Percentiles rank a stretch among this genome's conserved stretches.
phyloP scores from a whole-genome alignment of 2,329 filamentous ascomycete genomes.

The Penicillium vulpinum region DNA sequence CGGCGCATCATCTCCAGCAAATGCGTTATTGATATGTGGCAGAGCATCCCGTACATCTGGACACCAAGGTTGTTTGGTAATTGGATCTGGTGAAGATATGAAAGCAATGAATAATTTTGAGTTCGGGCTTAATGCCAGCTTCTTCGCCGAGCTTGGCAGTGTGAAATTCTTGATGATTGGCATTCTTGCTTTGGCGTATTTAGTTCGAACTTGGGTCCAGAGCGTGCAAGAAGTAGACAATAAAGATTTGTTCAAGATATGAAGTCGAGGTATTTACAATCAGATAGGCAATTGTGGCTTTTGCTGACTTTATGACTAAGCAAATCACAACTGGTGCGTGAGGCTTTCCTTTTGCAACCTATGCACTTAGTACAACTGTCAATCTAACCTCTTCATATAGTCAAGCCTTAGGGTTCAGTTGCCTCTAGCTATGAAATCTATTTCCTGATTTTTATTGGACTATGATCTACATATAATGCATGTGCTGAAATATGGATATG shows the following conservation, averaged over 20 bases:
- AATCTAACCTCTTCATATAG: background rate
- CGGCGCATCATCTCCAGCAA: constrained; percentile 27
- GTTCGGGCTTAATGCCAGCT: constrained; percentile 13
- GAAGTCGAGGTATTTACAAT: background rate
- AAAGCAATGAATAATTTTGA: constrained; percentile 40
- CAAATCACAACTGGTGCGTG: background rate
- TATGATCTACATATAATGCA: no score
- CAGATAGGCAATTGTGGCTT: background rate
- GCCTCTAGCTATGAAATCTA: no score
- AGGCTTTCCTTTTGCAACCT: background rate
- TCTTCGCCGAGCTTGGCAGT: constrained; percentile 18
- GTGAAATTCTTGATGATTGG: constrained; percentile 27
- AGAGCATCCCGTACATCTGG: constrained; percentile 43
- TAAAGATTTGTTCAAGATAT: background rate
- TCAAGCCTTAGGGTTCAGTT: background rate
- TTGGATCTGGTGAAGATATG: constrained; percentile 37
- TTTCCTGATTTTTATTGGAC: no score
- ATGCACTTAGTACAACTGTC: background rate
- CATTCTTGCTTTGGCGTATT: constrained; percentile 24
- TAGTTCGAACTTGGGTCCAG: background rate
- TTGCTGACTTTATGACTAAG: background rate
- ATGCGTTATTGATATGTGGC: constrained; percentile 35
- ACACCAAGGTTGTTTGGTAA: constrained; percentile 42
- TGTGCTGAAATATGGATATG: background rate
- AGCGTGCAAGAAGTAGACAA: background rate